phyloP scores from a whole-genome alignment of 176 grass and related monocot genomes.

The Paspalum vaginatum region DNA sequence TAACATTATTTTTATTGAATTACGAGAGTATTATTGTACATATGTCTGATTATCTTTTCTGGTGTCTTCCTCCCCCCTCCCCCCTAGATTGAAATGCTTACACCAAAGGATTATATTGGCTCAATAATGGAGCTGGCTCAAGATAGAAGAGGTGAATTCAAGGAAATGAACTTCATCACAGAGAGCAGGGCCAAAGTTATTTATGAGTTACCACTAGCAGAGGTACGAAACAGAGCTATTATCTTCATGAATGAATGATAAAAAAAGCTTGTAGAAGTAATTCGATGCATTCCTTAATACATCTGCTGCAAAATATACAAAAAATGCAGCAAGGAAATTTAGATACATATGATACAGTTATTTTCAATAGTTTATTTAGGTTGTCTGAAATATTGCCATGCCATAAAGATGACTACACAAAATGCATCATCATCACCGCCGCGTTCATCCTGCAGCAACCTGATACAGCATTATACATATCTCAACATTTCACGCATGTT shows the following conservation, averaged over 20 bases:
- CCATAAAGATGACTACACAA: conserved; percentile 12
- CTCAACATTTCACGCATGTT: conserved; percentile 1
- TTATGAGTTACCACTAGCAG: conserved; percentile 92
- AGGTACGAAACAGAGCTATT: conserved; percentile 58
- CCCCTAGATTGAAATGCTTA: conserved; percentile 86
- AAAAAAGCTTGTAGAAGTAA: conserved; percentile 11
- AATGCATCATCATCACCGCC: conserved; percentile 19
- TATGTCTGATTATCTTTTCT: conserved; percentile 34
- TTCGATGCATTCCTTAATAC: conserved; percentile 4
- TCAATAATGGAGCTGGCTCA: conserved; percentile 96
- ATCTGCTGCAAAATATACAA: conserved; percentile 23
- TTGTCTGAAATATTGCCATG: conserved; percentile 2
- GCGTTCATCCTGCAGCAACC: conserved; percentile 20
- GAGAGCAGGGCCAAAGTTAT: conserved; percentile 84
- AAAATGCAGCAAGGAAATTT: not conserved
- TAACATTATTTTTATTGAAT: conserved; percentile 19
- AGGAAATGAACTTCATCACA: conserved; percentile 96
- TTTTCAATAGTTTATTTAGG: conserved; percentile 6
- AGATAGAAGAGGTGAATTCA: conserved; percentile 98
- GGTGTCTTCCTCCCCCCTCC: not conserved
- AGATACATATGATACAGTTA: conserved; percentile 29
- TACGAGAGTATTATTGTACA: conserved; percentile 21
- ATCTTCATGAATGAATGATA: conserved; percentile 26
- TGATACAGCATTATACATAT: conserved; percentile 28
- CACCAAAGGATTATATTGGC: conserved; percentile 96